A percentile compares a stretch with the other conserved stretches of the same genome.
phyloP scores from a whole-genome alignment of 2,329 filamentous ascomycete genomes.

The Tolypocladium capitatum region DNA sequence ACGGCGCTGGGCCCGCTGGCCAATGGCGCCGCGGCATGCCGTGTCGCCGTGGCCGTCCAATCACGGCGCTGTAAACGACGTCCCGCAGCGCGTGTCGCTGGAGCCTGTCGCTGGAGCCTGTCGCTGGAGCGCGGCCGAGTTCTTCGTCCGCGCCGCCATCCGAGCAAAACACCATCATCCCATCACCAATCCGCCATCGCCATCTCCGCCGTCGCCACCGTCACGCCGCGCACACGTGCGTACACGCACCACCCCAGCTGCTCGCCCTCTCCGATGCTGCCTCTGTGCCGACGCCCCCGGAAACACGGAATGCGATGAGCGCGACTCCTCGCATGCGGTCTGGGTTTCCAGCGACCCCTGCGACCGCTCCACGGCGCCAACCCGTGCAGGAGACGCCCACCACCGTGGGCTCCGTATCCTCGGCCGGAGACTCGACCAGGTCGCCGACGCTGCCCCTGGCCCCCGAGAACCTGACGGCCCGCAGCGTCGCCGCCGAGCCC shows the following conservation, averaged over 20 bases:
- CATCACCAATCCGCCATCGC: not conserved
- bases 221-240: not conserved
- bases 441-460: constrained; percentile 30
- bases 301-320: constrained; percentile 59
- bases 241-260: not conserved
- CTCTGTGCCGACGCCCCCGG: constrained; percentile 1
- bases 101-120: too few relatives aligned
- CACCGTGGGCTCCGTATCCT: constrained; percentile 16
- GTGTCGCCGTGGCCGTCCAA: not conserved
- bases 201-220: not conserved
- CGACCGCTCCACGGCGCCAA: constrained; percentile 27
- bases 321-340: constrained; percentile 70
- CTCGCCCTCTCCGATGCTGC: constrained; percentile 3
- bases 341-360: constrained; percentile 67
- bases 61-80: not conserved
- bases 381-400: constrained; percentile 17
- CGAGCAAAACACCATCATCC: not conserved
- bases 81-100: too few relatives aligned
- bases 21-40: too few relatives aligned
- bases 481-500: constrained; percentile 32
- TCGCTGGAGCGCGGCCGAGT: not conserved
- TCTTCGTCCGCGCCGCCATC: not conserved
- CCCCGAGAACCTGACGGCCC: constrained; percentile 24
- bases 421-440: constrained; percentile 15
- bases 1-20: too few relatives aligned